Base-by-base conservation (phyloP, 2,329 filamentous ascomycete genomes). In the Ophiostoma sp. region DNA sequence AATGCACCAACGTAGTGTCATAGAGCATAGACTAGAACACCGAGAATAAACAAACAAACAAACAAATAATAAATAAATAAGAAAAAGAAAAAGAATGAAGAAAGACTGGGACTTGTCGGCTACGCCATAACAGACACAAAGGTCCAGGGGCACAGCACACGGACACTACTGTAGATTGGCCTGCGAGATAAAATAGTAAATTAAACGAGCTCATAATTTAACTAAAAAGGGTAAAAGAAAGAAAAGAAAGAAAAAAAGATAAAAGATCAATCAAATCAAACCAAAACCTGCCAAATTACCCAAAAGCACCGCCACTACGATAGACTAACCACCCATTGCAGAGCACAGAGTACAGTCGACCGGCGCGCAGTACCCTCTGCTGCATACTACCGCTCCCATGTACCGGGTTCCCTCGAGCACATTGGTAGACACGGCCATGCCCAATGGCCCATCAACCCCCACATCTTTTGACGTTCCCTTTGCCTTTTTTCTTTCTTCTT, bases 1-100 rank as follows among this genome's bases (percentile, higher is more conserved):
- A 57, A 57, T 27, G 52, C 52, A 57, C 52, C 52, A 57, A 57
- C 6, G 17, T 57, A 57, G 52, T 57, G 52, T 57, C n/a, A 57
- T 57, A 27, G 52, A 57, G 52, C 17, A 57, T 57, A 54, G 20
- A 48, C 15, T 54, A 27, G 20, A 48, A 48, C 20, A 15, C 39
- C 10, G 15, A 20, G 17, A 48, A 48, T n/a, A n/a, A n/a, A n/a
- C n/a, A n/a, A n/a, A n/a, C n/a, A n/a, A n/a, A n/a, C n/a, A n/a
- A n/a, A n/a, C 20, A n/a, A 8, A 57, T 4, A 27, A 10, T 10
- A 27, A 54, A 54, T 27, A 27, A 57, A 57, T 20, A 6, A 27
- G 27, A 57, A 27, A 0, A 15, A 27, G 13, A 11, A 57, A 31
- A 31, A 54, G 4, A 8, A 15, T 36, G 17, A 35, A 67, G 7